phyloP scores from a whole-genome alignment of 768 basidiomycete species.

The Termitomyces sp. region DNA sequence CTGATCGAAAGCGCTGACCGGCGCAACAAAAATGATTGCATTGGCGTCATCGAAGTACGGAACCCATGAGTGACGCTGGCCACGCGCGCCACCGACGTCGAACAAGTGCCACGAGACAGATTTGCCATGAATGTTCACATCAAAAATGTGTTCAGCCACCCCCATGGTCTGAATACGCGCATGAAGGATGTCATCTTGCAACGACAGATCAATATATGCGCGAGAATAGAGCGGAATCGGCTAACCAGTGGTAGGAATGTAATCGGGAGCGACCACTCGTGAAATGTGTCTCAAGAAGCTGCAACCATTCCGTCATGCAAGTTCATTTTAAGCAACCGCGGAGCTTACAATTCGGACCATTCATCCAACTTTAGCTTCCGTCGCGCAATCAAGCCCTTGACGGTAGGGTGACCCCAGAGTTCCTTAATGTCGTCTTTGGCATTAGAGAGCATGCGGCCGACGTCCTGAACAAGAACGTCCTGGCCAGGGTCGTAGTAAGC shows the following conservation, averaged over 20 bases:
- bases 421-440: constrained; percentile 65
- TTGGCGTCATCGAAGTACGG: constrained; percentile 76
- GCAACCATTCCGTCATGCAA: constrained; percentile 14
- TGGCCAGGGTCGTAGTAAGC: constrained; percentile 34
- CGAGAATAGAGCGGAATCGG: constrained; percentile 2
- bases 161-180: constrained; percentile 93
- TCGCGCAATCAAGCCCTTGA: constrained; percentile 64
- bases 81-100: constrained; percentile 71
- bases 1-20: constrained; percentile 79
- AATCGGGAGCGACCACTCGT: constrained; percentile 67
- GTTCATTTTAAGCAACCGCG: constrained; percentile 5
- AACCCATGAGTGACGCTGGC: constrained; percentile 78
- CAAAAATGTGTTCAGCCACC: constrained; percentile 80
- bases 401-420: constrained; percentile 72
- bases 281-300: constrained; percentile 77
- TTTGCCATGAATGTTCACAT: constrained; percentile 78
- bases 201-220: constrained; percentile 29
- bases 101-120: constrained; percentile 71
- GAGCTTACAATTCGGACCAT: constrained; percentile 83
- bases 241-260: constrained; percentile 74
- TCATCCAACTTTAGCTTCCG: constrained; percentile 79
- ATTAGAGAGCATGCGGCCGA: constrained; percentile 56
- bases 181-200: constrained; percentile 78
- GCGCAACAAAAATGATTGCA: constrained; percentile 79
- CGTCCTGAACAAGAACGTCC: constrained; percentile 60